A percentile compares a stretch with the other conserved stretches of the same genome.
These are phyloP conservation scores for Persicaria maculosa DNA, from an alignment of 148 eudicot species.

Conservation along the genomic window DNA sequence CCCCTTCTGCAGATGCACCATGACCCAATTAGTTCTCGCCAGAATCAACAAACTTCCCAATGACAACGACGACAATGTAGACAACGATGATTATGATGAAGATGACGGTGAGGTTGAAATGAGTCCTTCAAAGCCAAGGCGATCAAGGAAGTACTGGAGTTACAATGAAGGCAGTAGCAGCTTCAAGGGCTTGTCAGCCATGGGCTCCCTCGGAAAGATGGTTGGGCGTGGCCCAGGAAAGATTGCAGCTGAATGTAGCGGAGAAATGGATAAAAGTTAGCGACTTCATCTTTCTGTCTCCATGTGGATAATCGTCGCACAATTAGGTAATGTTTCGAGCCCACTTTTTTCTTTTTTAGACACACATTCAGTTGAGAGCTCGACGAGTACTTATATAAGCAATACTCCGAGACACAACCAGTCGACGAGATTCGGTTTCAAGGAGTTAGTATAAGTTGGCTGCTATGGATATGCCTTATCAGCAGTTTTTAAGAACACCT, in stretches of 20 bases:
- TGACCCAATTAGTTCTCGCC: slow-evolving; percentile 20
- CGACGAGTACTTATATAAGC: neutral
- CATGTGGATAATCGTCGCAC: neutral
- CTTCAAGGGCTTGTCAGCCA: slow-evolving; percentile 18
- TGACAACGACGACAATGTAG: neutral
- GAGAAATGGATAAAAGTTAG: slow-evolving; percentile 14
- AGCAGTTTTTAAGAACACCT: neutral
- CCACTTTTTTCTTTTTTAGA: neutral
- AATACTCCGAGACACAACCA: neutral
- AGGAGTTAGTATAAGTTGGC: neutral
- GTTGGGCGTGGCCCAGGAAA: slow-evolving; percentile 17
- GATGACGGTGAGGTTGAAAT: slow-evolving; percentile 12
- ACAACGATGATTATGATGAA: neutral
- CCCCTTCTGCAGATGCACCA: slow-evolving; percentile 27
- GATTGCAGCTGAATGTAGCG: slow-evolving; percentile 14
- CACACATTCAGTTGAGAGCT: neutral
- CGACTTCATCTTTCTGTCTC: neutral
- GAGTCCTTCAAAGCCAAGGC: slow-evolving; percentile 22
- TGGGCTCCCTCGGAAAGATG: slow-evolving; percentile 27
- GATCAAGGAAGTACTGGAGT: slow-evolving; percentile 17
- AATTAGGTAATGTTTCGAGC: neutral
- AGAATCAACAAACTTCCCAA: neutral
- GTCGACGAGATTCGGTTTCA: neutral
- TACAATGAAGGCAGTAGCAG: slow-evolving; percentile 16
- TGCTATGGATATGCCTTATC: neutral